These are phyloP conservation scores for Sclerotinia trifoliorum DNA, from an alignment of 2,329 filamentous ascomycete species.

Conservation along the genomic window DNA sequence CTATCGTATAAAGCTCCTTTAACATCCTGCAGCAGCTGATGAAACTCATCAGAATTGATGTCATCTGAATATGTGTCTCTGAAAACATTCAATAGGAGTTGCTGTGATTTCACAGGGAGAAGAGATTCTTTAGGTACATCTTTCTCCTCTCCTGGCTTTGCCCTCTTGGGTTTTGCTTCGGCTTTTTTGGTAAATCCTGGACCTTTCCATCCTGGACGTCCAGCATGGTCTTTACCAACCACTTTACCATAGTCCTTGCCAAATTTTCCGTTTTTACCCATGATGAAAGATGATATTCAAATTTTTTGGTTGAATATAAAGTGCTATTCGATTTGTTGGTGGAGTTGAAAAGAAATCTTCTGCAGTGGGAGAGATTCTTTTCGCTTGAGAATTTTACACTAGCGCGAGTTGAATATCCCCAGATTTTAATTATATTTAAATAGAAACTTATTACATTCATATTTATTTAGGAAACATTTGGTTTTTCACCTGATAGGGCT, in stretches of 20 bases:
- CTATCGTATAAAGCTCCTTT: constrained; percentile 84
- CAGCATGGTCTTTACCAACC: constrained; percentile 30
- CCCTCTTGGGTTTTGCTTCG: constrained; percentile 23
- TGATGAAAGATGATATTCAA: constrained; percentile 21
- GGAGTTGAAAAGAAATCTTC: constrained; percentile 14
- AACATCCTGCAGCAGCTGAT: constrained; percentile 69
- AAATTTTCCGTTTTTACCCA: constrained; percentile 35
- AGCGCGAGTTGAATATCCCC: constrained; percentile 6
- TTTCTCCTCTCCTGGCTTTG: constrained; percentile 20
- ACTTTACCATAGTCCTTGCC: constrained; percentile 34
- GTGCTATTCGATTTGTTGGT: neutral
- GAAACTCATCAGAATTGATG: constrained; percentile 49
- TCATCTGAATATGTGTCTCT: constrained; percentile 57
- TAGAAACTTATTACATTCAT: neutral
- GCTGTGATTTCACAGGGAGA: constrained; percentile 57
- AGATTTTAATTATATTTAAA: neutral
- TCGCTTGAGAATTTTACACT: constrained; percentile 19
- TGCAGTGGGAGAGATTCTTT: constrained; percentile 17
- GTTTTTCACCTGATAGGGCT: neutral
- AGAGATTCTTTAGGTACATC: constrained; percentile 19
- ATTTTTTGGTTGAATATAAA: neutral
- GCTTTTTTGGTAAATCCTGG: constrained; percentile 34
- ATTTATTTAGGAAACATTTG: neutral
- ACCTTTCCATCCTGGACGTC: constrained; percentile 36
- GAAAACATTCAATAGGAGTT: constrained; percentile 73